Evolutionary conservation across 257 asterid genomes (phyloP), one percentile per base, ranked within the genome.

Genomic region (Nicotiana paniculata): DNA sequence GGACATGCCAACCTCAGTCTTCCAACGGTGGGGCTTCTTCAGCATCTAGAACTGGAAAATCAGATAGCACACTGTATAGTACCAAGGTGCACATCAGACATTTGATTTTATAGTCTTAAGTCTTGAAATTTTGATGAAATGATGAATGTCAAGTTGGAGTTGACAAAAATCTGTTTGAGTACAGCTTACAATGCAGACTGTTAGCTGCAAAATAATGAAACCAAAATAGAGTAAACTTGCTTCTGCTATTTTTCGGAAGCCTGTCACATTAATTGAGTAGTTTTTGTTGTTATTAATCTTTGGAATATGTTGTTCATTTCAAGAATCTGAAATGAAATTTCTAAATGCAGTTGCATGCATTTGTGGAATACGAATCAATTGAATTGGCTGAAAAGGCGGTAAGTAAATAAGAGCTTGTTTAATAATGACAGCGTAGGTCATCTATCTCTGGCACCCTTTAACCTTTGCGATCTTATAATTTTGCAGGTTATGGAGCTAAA

Each of bases 361-460:
- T 90, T 87, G 98, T 93, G 88, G 98, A 95, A 89, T 95, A 95
- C 81, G 97, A 95, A 87, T 87, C 97, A 37, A 83, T 82, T 83
- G 97, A 95, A 82, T 83, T 85, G 63, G 97, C 98, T 48, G 98
- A 93, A 87, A 95, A 87, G 85, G 98, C 98, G 88, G 98, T 95
- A 90, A n/a, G 43, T 30, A 75, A 51, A 48, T 72, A 2, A 51
- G 51, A 72, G 3, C 61, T 46, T 48, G 39, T 72, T 48, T 18
- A 24, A 21, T 48, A 24, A 2, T 72, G 61, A 72, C 9, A 26
- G 6, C 24, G 21, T 9, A 21, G 4, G 16, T 79, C 67, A 55
- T 9, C 72, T 77, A 62, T 28, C 54, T 67, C 53, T 72, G 6
- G 32, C 32, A 48, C 12, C 7, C 11, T 28, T 85, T 68, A 75